Conservation (phyloP, 1,139 yeast species). For the Suhomyces choctaworum region DNA sequence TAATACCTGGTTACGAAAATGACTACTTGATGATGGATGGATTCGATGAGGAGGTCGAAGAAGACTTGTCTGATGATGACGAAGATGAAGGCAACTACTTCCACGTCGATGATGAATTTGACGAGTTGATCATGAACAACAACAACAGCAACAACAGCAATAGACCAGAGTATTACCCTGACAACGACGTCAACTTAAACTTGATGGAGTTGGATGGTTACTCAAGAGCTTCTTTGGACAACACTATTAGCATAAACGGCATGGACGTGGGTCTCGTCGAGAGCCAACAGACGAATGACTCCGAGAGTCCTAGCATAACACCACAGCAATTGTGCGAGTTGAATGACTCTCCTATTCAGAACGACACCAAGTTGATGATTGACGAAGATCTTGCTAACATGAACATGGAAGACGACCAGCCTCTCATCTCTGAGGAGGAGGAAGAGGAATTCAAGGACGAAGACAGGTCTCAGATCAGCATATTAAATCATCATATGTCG, state of each 20-base stretch:
- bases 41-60: constrained; percentile 42
- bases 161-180: constrained; percentile 11
- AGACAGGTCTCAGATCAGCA: background rate
- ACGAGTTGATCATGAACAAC: constrained; percentile 30
- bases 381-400: constrained; percentile 13
- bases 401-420: constrained; percentile 12
- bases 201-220: constrained; percentile 22
- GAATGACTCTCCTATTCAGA: constrained; percentile 1
- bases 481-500: constrained; percentile 9
- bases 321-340: background rate
- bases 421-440: constrained; percentile 5
- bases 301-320: background rate
- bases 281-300: background rate
- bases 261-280: constrained; percentile 2
- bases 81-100: constrained; percentile 42
- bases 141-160: too few relatives aligned
- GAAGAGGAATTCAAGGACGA: constrained; percentile 2
- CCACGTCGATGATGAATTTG: constrained; percentile 38
- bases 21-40: constrained; percentile 38
- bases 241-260: constrained; percentile 8
- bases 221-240: constrained; percentile 11
- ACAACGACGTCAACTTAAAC: constrained; percentile 12
- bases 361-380: constrained; percentile 7
- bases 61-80: constrained; percentile 53
- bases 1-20: constrained; percentile 38